phyloP scores from a whole-genome alignment of 257 asterid species.

The Forsythia viridissima region DNA sequence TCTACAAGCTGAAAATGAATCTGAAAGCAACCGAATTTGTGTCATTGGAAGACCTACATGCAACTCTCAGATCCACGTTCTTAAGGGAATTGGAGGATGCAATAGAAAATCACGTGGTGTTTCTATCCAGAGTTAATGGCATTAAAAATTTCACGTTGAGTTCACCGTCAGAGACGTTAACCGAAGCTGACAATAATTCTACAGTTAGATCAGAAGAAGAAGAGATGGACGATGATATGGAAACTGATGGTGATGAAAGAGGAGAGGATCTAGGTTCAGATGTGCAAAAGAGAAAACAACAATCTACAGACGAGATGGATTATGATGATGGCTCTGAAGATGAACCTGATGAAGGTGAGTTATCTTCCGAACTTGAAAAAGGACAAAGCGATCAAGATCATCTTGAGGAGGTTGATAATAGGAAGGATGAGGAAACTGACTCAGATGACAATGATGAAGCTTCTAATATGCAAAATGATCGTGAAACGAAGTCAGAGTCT shows the following conservation, averaged over 20 bases:
- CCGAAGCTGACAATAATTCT: slow-evolving; percentile 48
- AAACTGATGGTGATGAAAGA: slow-evolving; percentile 53
- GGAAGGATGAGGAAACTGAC: slow-evolving; percentile 40
- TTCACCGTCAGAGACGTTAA: slow-evolving; percentile 36
- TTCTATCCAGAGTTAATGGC: slow-evolving; percentile 57
- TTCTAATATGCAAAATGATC: slow-evolving; percentile 30
- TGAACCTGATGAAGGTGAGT: slow-evolving; percentile 40
- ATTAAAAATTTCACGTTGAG: slow-evolving; percentile 45
- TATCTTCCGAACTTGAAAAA: slow-evolving; percentile 29
- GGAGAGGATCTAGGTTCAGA: slow-evolving; percentile 79
- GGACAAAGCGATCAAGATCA: slow-evolving; percentile 27
- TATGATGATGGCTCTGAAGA: slow-evolving; percentile 66
- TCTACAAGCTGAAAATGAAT: slow-evolving; percentile 60
- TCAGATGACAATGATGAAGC: slow-evolving; percentile 32
- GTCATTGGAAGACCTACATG: slow-evolving; percentile 49
- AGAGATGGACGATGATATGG: slow-evolving; percentile 42
- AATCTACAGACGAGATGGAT: slow-evolving; percentile 76
- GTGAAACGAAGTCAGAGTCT: slow-evolving; percentile 34
- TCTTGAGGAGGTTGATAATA: slow-evolving; percentile 35
- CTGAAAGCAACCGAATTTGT: slow-evolving; percentile 68
- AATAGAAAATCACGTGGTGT: slow-evolving; percentile 59
- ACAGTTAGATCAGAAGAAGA: slow-evolving; percentile 29
- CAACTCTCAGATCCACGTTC: slow-evolving; percentile 52
- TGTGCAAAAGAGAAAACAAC: slow-evolving; percentile 63
- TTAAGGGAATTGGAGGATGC: slow-evolving; percentile 74